Evolutionary conservation across 192 early-diverging fungal species (phyloP), one percentile per base, ranked within the genome.

Genomic region (Umbelopsis isabellina): DNA sequence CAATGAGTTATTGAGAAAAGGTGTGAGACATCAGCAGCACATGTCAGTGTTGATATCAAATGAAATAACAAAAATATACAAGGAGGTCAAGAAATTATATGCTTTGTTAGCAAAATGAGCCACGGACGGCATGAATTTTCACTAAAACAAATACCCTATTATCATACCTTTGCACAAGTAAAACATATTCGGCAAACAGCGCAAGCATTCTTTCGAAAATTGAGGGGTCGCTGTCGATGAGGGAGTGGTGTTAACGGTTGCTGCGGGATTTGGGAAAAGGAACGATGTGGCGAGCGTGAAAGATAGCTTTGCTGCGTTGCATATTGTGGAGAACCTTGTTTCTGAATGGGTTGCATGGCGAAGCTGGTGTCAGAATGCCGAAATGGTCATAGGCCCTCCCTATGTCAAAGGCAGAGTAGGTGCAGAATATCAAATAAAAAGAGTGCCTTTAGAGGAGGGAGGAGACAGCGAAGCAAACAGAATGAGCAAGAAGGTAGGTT

Each of bases 101-200:
- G 37, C 37, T 41, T 5, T 41, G 37, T 41, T 41, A 41, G 37
- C 6, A 41, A 41, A 41, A 4, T 41, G 37, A 41, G 37, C 37
- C 37, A 41, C 0, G 37, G 37, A 5, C 37, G 37, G 37, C 37
- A 41, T 41, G 37, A 41, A 41, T 41, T 41, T 41, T 41, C 27
- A 30, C 27, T 30, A 30, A 41, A 6, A 6, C 1, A 41, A 10
- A 41, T 41, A 10, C 0, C 1, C 37, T 41, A 41, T 41, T 6
- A 41, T 41, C 37, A 41, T 61, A 61, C 55, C 55, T 61, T 61
- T 61, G 55, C 55, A 35, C 55, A 61, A 61, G 55, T 61, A 61
- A 61, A 61, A 30, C 55, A 61, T 35, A 61, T 25, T 27, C 55
- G 55, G 33, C 55, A 61, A 1, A 61, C 55, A 18, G 55, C 55